Base-by-base conservation (phyloP, 2,329 filamentous ascomycete genomes). In the Talaromyces islandicus region DNA sequence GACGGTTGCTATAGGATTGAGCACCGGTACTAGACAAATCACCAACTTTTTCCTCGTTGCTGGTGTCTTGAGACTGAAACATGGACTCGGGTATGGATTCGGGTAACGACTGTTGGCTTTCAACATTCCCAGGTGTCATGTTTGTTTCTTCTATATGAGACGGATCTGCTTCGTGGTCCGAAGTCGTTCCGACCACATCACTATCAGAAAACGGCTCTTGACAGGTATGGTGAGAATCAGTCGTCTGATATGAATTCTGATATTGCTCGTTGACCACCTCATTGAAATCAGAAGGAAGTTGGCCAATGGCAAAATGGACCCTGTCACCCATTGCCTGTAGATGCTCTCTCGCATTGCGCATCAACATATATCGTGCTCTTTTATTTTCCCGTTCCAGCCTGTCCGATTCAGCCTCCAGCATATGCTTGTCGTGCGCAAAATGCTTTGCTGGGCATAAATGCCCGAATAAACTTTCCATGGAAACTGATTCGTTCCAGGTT, bases 401-500 rank as follows among this genome's bases (percentile, higher is more conserved):
- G 56, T 58, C 11, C 57, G 62, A 41, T 64, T 60, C 24, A 69
- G 66, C 1, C 66, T 70, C 67, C 58, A 79, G 74, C 82, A 92
- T 88, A 58, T 83, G 67, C 6, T 69, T 48, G 64, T 96, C 91
- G 66, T 93, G 86, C 0, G 77, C 74, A 68, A 93, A 95, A 0
- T 64, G 63, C 0, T 77, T 70, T 0, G 77, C 81, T 0, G 83
- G 84, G 70, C 91, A 96, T 29, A 85, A 75, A 24, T 84, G 72
- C 0, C 90, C 89, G 67, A 96, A 96, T 0, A 96, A 78, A 0
- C 72, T 76, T n/a, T 77, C 64, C 64, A 96, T 89, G 6, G 85
- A 88, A 7, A 87, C 74, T 7, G 76, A 73, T 62, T 86, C 78
- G 29, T 77, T 76, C 92, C 92, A 97, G 1, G 76, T 76, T 0